Conservation (phyloP, 2,329 filamentous ascomycete species). For the Aureobasidium melanogenum region DNA sequence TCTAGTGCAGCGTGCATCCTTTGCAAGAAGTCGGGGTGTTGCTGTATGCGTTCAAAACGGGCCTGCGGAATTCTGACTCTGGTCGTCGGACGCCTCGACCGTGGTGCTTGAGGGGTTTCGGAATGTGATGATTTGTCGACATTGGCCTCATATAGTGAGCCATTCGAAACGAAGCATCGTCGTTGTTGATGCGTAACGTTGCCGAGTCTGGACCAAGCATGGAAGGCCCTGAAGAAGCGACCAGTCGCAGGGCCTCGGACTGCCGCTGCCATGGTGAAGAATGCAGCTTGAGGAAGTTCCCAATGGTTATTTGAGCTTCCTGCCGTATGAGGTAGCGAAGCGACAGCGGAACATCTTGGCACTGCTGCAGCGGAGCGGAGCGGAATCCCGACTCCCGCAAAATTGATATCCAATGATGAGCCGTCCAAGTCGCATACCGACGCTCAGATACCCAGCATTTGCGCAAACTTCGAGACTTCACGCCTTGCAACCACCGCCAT, state of each 20-base stretch:
- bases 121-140: background rate
- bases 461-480: background rate
- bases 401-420: background rate
- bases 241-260: conserved; percentile 15
- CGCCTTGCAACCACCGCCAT: background rate
- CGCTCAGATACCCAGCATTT: background rate
- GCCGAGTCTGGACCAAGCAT: conserved; percentile 29
- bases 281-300: background rate
- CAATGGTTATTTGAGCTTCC: background rate
- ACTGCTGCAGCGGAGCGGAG: background rate
- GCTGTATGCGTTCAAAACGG: background rate
- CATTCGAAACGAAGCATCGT: background rate
- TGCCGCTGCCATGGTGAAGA: background rate
- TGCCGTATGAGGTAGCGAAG: background rate
- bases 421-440: background rate
- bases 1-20: background rate
- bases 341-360: background rate
- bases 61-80: background rate
- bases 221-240: conserved; percentile 38
- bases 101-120: too few species aligned
- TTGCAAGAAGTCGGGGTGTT: background rate
- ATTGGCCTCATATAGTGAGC: background rate
- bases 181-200: background rate
- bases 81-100: too few species aligned
- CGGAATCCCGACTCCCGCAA: conserved; percentile 1